phyloP scores from a whole-genome alignment of 371 early-diverging fungal species.

The Apophysomyces sp. region DNA sequence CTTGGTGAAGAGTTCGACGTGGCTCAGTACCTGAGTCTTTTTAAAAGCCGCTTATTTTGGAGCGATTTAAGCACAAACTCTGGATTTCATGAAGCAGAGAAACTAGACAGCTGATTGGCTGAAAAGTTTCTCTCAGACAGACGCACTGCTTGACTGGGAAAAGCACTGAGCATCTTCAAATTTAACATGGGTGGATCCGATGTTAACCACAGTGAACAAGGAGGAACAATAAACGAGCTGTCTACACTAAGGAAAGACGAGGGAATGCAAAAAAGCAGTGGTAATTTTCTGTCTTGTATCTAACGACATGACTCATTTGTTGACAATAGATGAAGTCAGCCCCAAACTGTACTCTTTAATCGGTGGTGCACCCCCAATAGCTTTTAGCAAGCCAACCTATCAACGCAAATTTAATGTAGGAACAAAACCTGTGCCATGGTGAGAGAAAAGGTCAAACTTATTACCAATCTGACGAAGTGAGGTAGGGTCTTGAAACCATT shows the following conservation, averaged over 20 bases:
- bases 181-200: not conserved
- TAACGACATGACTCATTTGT: not conserved
- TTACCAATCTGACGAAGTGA: not conserved
- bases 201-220: not conserved
- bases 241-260: not conserved
- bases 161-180: not conserved
- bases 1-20: too few species aligned
- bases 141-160: not conserved
- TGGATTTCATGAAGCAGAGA: too few species aligned
- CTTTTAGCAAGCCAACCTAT: slow-evolving; percentile 59
- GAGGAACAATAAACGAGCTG: not conserved
- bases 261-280: not conserved
- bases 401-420: slow-evolving; percentile 71
- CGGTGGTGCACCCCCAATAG: slow-evolving; percentile 69
- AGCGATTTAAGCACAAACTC: too few species aligned
- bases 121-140: not conserved
- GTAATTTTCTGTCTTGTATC: not conserved
- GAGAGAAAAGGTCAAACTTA: not conserved
- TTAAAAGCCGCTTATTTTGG: too few species aligned
- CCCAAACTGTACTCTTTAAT: slow-evolving; percentile 66
- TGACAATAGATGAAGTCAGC: slow-evolving; percentile 55
- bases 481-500: slow-evolving; percentile 70
- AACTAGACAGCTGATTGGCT: not conserved
- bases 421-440: slow-evolving; percentile 67
- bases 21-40: too few species aligned